Evolutionary conservation across 495 filamentous ascomycete species (phyloP).

Genomic region (Neurospora discreta): DNA sequence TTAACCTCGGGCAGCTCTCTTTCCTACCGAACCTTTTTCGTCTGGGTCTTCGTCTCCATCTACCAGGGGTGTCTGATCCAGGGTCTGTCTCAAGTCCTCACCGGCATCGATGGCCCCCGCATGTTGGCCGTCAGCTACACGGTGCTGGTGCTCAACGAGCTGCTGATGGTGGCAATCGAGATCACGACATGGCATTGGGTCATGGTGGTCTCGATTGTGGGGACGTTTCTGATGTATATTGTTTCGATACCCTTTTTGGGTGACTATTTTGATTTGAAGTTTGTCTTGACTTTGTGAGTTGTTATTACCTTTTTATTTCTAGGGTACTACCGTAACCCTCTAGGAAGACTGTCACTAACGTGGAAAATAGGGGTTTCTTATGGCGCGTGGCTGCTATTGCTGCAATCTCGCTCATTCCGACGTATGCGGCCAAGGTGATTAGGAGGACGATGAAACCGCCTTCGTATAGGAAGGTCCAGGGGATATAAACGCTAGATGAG

Average conservation of each 20-base stretch:
- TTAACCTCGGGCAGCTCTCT: constrained; percentile 73
- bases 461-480: constrained; percentile 92
- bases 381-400: constrained; percentile 79
- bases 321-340: too few species aligned
- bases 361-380: constrained; percentile 54
- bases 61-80: constrained; percentile 96
- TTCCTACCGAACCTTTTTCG: constrained; percentile 87
- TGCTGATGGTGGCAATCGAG: constrained; percentile 92
- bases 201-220: constrained; percentile 77
- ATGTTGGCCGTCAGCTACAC: constrained; percentile 93
- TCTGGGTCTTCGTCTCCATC: constrained; percentile 90
- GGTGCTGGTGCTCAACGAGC: constrained; percentile 84
- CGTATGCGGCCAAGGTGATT: constrained; percentile 74
- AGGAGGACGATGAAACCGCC: constrained; percentile 77
- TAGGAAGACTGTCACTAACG: neutral
- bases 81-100: constrained; percentile 76
- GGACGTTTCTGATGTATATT: constrained; percentile 69
- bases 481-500: constrained; percentile 17
- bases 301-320: too few species aligned
- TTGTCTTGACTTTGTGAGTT: constrained; percentile 55
- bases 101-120: constrained; percentile 53
- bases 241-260: constrained; percentile 79
- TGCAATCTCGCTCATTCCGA: constrained; percentile 72
- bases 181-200: constrained; percentile 95
- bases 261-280: constrained; percentile 80